Conservation (phyloP, 2,329 filamentous ascomycete species). For the Colletotrichum kahawae region DNA sequence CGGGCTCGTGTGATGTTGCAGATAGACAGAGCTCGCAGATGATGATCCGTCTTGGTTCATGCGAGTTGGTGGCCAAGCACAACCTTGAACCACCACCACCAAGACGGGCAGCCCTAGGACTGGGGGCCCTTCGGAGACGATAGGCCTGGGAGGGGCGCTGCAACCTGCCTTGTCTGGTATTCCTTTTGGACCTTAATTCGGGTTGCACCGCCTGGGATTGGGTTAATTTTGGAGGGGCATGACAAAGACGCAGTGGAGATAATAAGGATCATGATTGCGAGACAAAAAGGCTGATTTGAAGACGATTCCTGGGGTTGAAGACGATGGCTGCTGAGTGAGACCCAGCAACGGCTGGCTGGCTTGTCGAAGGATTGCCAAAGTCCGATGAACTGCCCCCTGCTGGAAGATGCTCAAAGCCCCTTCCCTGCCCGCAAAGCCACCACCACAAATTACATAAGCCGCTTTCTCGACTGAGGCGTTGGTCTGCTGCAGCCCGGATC, state of each 20-base stretch:
- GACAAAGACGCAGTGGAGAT: conserved; percentile 6
- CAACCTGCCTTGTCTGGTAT: background rate
- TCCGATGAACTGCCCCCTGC: background rate
- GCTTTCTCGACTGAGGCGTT: background rate
- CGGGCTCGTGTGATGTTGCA: conserved; percentile 10
- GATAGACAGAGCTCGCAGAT: conserved; percentile 9
- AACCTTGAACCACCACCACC: background rate
- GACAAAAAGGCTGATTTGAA: background rate
- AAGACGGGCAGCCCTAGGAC: background rate
- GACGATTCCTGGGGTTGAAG: background rate
- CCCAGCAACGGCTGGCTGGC: background rate
- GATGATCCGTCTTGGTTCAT: conserved; percentile 17
- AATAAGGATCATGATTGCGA: background rate
- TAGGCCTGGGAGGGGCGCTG: background rate
- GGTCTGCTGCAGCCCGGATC: background rate
- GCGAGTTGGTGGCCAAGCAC: background rate
- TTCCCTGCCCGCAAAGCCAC: background rate
- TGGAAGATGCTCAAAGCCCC: background rate
- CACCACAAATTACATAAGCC: background rate
- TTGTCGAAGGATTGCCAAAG: background rate
- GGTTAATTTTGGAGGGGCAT: conserved; percentile 6
- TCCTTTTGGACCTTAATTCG: background rate
- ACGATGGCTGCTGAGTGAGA: conserved; percentile 1
- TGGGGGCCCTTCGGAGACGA: background rate
- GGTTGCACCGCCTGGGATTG: background rate